Evolutionary conservation across 2,329 filamentous ascomycete genomes (phyloP).

Genomic region (Massarina eburnea): DNA sequence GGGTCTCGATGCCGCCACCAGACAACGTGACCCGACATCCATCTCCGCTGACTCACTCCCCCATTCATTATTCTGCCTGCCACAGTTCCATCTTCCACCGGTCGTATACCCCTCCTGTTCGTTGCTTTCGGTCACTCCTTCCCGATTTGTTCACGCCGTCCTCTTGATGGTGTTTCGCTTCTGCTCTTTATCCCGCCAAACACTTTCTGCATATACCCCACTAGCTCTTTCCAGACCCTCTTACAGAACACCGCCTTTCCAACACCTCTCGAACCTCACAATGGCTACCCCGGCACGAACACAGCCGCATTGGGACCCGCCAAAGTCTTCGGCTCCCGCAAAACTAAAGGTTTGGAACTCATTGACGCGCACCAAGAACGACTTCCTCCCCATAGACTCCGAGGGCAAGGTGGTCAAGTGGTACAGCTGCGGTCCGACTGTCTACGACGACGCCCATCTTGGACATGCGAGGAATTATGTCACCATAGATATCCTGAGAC

Average conservation of each 20-base stretch:
- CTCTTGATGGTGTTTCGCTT: constrained; percentile 38
- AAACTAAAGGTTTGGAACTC: constrained; percentile 77
- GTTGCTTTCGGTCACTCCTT: constrained; percentile 19
- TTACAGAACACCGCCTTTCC: constrained; percentile 15
- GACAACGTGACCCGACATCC: constrained; percentile 26
- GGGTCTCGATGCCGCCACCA: constrained; percentile 14
- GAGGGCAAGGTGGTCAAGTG: constrained; percentile 71
- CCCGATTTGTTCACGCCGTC: constrained; percentile 11
- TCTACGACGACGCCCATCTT: constrained; percentile 79
- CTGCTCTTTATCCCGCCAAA: constrained; percentile 27
- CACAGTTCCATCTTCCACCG: constrained; percentile 10
- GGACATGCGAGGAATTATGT: constrained; percentile 90
- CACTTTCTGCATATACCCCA: constrained; percentile 25
- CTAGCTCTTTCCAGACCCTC: constrained; percentile 17
- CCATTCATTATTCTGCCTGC: constrained; percentile 7
- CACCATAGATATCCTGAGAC: constrained; percentile 81
- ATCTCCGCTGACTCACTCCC: constrained; percentile 25
- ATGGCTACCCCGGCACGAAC: constrained; percentile 40
- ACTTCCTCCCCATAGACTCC: constrained; percentile 72
- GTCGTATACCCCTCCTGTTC: constrained; percentile 14
- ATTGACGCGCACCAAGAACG: constrained; percentile 71
- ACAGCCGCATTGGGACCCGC: constrained; percentile 44
- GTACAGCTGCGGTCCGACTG: constrained; percentile 89
- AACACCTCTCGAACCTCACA: constrained; percentile 17
- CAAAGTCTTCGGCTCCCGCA: constrained; percentile 48